Evolutionary conservation across 176 grass and related monocot genomes (phyloP), one percentile per base, ranked within the genome.

Genomic region (Puya raimondii): DNA sequence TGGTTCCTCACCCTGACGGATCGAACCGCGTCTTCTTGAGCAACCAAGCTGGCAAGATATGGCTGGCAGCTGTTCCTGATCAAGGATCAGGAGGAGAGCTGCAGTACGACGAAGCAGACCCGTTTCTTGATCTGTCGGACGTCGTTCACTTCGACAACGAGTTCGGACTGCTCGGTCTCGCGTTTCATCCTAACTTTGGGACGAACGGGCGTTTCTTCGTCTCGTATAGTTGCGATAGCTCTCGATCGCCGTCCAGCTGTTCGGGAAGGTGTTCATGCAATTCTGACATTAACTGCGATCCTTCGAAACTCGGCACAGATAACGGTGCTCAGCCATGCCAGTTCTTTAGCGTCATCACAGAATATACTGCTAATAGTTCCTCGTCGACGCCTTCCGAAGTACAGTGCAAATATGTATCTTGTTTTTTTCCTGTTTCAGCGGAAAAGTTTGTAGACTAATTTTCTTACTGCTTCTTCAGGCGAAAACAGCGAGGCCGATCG

Each of bases 211-310:
- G 89, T 3, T 96, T 96, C 67, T 96, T 96, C 64, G 86, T 96
- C 47, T 96, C 93, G 23, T 96, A 96, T 70, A 92, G 83, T 81
- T 96, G 93, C 61, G 93, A 96, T 66, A 89, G 82, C 70, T 74
- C 73, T 57, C 66, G 78, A 52, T 89, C 86, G 26, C 57, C 84
- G 0, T 23, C 23, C 23, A 66, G 87, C 2, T 96, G 93, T 78
- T 70, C 85, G 1, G 93, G 93, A 9, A 85, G 89, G 12, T 96
- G 93, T 70, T 88, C 89, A 2, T 96, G 93, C 71, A 96, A 96
- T 83, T 80, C 89, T 27, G 93, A 92, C 59, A 67, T 84, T 22
- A 82, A 81, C 9, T 96, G 91, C 72, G 91, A 96, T 72, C 91
- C 88, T 0, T 61, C 83, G 13, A 86, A 86, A 51, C 84, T 96